Conservation (phyloP, 257 asterid species). For the Salvia miltiorrhiza region DNA sequence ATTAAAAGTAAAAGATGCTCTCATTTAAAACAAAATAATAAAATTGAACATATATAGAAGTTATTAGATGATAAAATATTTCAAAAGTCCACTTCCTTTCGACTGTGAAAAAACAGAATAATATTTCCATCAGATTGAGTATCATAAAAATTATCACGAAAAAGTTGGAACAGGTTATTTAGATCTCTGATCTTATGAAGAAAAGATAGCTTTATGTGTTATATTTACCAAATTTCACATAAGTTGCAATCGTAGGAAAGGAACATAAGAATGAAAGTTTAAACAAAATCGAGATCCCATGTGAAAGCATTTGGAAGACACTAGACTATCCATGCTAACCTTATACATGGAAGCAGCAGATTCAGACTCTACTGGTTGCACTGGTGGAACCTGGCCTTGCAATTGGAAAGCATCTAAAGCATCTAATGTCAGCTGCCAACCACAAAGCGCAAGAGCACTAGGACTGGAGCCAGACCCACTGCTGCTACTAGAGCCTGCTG, state of each 20-base stretch:
- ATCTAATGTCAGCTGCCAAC: conserved; percentile 98
- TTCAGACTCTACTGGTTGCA: conserved; percentile 91
- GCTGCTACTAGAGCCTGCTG: conserved; percentile 88
- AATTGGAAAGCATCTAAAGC: conserved; percentile 90
- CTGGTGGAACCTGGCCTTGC: conserved; percentile 89
- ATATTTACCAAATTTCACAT: conserved; percentile 2
- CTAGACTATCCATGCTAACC: conserved; percentile 43
- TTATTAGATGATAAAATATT: neutral
- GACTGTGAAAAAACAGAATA: neutral
- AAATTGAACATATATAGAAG: neutral
- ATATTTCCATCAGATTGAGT: neutral
- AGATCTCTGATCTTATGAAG: conserved; percentile 7
- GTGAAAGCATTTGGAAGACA: neutral
- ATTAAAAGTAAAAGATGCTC: no score
- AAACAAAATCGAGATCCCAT: neutral
- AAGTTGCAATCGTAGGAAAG: neutral
- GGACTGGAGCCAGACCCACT: conserved; percentile 65
- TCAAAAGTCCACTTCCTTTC: neutral
- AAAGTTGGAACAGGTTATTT: neutral
- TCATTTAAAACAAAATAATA: no score
- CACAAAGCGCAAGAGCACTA: conserved; percentile 72
- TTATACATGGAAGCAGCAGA: conserved; percentile 95
- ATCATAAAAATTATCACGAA: neutral
- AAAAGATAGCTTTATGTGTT: neutral
- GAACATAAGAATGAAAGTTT: neutral